These are phyloP conservation scores for Lepidium campestre DNA, from an alignment of 441 rosid genomes.

Conservation along the genomic window DNA sequence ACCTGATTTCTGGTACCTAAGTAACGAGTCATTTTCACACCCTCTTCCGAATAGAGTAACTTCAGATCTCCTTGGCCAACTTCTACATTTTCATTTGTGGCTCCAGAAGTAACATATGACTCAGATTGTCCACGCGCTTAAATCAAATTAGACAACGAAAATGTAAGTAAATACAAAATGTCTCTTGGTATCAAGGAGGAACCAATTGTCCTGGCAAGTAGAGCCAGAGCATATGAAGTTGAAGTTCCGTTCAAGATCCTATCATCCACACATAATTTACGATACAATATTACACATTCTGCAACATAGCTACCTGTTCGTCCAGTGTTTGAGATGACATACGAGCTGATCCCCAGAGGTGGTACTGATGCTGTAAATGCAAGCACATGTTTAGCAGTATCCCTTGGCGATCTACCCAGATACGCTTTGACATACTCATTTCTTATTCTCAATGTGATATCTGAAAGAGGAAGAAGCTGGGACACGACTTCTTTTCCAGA, in stretches of 20 bases:
- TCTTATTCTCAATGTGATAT: slow-evolving; percentile 42
- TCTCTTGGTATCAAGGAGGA: background rate
- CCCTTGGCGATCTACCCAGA: slow-evolving; percentile 43
- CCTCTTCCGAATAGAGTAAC: slow-evolving; percentile 42
- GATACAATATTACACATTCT: background rate
- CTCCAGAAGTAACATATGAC: slow-evolving; percentile 34
- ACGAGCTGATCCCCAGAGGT: slow-evolving; percentile 69
- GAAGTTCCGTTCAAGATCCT: background rate
- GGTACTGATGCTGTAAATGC: slow-evolving; percentile 67
- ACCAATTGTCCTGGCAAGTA: background rate
- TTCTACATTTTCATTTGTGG: slow-evolving; percentile 33
- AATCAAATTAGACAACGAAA: slow-evolving; percentile 5
- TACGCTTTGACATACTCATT: slow-evolving; percentile 50
- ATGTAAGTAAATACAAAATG: slow-evolving; percentile 12
- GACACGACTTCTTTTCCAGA: slow-evolving; percentile 53
- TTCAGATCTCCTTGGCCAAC: slow-evolving; percentile 54
- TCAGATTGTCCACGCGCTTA: slow-evolving; percentile 36
- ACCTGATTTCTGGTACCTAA: slow-evolving; percentile 40
- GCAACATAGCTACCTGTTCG: slow-evolving; percentile 42
- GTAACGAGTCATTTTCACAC: slow-evolving; percentile 45
- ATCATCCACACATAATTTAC: background rate
- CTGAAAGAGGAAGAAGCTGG: slow-evolving; percentile 57
- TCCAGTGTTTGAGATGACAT: slow-evolving; percentile 48
- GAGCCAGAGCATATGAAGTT: background rate
- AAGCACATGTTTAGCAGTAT: slow-evolving; percentile 46